phyloP scores from a whole-genome alignment of 1,284 basidiomycete genomes.

The Ceratorhiza oryzae-sativae region DNA sequence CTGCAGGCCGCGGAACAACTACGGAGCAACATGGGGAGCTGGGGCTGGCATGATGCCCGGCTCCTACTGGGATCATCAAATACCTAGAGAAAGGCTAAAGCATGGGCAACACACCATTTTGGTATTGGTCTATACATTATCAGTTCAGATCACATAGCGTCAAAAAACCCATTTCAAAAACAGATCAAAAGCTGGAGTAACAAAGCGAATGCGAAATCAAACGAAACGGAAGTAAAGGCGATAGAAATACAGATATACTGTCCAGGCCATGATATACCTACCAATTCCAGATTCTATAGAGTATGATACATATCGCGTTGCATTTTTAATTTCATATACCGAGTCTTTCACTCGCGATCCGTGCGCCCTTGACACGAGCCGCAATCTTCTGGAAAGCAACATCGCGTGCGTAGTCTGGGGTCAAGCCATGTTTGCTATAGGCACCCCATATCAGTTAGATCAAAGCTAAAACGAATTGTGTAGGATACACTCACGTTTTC shows the following conservation, averaged over 20 bases:
- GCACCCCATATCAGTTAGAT: neutral
- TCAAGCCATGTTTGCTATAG: slow-evolving; percentile 39
- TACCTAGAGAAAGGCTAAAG: too few relatives aligned
- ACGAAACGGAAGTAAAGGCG: neutral
- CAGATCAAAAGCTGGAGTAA: neutral
- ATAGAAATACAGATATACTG: neutral
- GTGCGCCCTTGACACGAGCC: slow-evolving; percentile 44
- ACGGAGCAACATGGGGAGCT: too few relatives aligned
- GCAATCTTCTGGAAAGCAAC: slow-evolving; percentile 45
- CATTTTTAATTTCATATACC: neutral
- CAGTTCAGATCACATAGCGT: too few relatives aligned
- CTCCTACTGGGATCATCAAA: too few relatives aligned
- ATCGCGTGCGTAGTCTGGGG: slow-evolving; percentile 44
- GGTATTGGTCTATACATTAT: too few relatives aligned
- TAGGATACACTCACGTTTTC: slow-evolving; percentile 35
- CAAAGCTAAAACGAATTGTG: too few relatives aligned
- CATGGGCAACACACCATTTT: too few relatives aligned
- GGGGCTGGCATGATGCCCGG: too few relatives aligned
- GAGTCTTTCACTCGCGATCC: slow-evolving; percentile 44
- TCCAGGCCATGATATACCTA: neutral
- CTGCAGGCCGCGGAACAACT: too few relatives aligned
- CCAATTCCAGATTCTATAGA: neutral
- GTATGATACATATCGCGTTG: neutral
- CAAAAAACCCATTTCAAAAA: too few relatives aligned
- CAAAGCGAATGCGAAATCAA: neutral